Evolutionary conservation across 108 stramenopile genomes (phyloP).

Genomic region (Fragilariopsis cylindrus): DNA sequence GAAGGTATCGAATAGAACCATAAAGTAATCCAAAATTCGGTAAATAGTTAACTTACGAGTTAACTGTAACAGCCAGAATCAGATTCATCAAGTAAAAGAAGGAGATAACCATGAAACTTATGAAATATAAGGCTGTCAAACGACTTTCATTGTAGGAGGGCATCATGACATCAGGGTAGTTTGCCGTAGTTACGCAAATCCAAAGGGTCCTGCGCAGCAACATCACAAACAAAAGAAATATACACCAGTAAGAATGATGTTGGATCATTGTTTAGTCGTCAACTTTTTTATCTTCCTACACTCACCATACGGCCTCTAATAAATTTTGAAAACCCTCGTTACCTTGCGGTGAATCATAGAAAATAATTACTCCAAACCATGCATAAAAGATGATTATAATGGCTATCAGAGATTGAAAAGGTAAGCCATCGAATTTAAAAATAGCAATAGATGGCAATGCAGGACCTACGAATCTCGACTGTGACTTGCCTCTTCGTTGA

Average conservation of each 20-base stretch:
- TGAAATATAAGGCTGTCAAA: slow-evolving; percentile 60
- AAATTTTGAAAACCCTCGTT: slow-evolving; percentile 56
- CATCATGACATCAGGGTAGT: slow-evolving; percentile 87
- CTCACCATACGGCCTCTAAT: slow-evolving; percentile 53
- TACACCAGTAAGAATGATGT: background rate
- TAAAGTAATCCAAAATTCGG: background rate
- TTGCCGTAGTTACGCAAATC: slow-evolving; percentile 81
- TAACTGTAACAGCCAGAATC: slow-evolving; percentile 62
- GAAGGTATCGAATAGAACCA: background rate
- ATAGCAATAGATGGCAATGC: too few relatives aligned
- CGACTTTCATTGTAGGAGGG: slow-evolving; percentile 72
- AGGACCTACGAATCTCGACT: too few relatives aligned
- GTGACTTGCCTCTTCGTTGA: too few relatives aligned
- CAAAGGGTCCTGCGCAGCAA: slow-evolving; percentile 47
- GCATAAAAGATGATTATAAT: slow-evolving; percentile 48
- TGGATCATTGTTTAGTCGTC: background rate
- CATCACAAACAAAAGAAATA: slow-evolving; percentile 1
- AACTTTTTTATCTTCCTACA: background rate
- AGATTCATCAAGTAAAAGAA: slow-evolving; percentile 86
- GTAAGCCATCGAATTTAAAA: background rate
- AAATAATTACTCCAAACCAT: slow-evolving; percentile 72
- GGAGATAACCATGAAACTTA: slow-evolving; percentile 68
- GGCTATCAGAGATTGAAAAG: slow-evolving; percentile 4
- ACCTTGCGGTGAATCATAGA: slow-evolving; percentile 60
- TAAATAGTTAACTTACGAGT: slow-evolving; percentile 18